Base-by-base conservation (phyloP, 352 stramenopile species). In the Phytophthora capsici region DNA sequence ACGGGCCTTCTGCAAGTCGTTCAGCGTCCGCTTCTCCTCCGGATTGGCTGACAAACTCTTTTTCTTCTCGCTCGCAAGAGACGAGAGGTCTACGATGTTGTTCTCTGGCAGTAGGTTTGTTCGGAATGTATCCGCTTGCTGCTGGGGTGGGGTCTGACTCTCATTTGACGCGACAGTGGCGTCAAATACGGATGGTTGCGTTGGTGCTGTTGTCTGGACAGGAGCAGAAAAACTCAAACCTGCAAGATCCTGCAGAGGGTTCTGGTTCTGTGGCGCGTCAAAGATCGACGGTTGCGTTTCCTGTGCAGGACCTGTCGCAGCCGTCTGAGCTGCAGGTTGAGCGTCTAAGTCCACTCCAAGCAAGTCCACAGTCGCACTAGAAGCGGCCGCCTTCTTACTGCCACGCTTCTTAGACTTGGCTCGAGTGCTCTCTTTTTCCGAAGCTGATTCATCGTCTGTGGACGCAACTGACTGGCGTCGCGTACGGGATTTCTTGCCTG, bases 81-180 rank as follows among this genome's bases (percentile, higher is more conserved):
- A 77, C 32, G 55, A 73, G 2, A 89, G 78, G 53, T 91, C 77
- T 16, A 91, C 76, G 49, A 91, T 79, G 64, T 86, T 75, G 59
- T 89, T 89, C 47, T 91, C 82, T 4, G 82, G 82, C 23, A 90
- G 63, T 20, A 90, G 30, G 38, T 69, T 87, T 17, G 81, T 83
- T n/a, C 50, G 54, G 55, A 86, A 83, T 37, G 73, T 50, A 54
- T 66, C 41, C 7, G 36, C n/a, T 57, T 63, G 67, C 52, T 64
- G 63, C 32, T 53, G 50, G 25, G 37, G 23, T 23, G 64, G 58
- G 16, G 38, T 4, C 46, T 45, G 16, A 17, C 54, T 23, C n/a
- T 66, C 55, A 9, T 32, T 34, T 17, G 28, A 36, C 38, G 47
- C 22, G 37, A 12, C 9, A 54, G 57, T 17, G 8, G 22, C 26